Conservation (phyloP, 768 basidiomycete species). For the Podaxis carcinomalis region DNA sequence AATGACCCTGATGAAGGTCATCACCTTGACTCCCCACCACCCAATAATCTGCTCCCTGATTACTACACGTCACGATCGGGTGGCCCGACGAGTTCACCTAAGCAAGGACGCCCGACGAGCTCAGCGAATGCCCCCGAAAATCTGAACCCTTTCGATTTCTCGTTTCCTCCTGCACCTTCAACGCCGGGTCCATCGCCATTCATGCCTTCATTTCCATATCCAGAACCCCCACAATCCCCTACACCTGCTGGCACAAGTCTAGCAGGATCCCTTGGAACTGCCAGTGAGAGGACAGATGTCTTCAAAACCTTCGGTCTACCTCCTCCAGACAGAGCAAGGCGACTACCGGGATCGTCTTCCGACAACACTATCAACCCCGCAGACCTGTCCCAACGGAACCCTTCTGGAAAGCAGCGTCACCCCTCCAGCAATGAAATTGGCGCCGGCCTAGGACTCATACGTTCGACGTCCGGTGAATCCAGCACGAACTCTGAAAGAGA, state of each 20-base stretch:
- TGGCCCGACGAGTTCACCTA: constrained; percentile 15
- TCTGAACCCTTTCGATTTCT: constrained; percentile 47
- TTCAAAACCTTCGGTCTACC: constrained; percentile 45
- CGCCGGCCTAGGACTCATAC: constrained; percentile 38
- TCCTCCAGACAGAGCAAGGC: constrained; percentile 27
- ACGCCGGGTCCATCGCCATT: constrained; percentile 45
- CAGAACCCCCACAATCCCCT: constrained; percentile 56
- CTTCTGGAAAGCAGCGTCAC: constrained; percentile 23
- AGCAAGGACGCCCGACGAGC: constrained; percentile 30
- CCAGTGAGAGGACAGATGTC: constrained; percentile 36
- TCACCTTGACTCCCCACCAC: constrained; percentile 43
- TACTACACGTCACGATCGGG: constrained; percentile 41
- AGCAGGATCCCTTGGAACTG: constrained; percentile 19
- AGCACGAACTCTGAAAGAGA: constrained; percentile 16
- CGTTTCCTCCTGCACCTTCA: constrained; percentile 46
- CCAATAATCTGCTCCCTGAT: constrained; percentile 48
- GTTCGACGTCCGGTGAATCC: constrained; percentile 19
- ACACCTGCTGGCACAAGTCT: constrained; percentile 38
- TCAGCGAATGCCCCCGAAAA: constrained; percentile 51
- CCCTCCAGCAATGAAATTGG: constrained; percentile 44
- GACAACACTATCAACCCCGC: constrained; percentile 31
- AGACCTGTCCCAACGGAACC: constrained; percentile 26
- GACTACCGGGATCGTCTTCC: constrained; percentile 3
- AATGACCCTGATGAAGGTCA: constrained; percentile 34
- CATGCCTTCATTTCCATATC: constrained; percentile 44